Base-by-base conservation (phyloP, 2,329 filamentous ascomycete species). In the Cytospora chrysosperma region DNA sequence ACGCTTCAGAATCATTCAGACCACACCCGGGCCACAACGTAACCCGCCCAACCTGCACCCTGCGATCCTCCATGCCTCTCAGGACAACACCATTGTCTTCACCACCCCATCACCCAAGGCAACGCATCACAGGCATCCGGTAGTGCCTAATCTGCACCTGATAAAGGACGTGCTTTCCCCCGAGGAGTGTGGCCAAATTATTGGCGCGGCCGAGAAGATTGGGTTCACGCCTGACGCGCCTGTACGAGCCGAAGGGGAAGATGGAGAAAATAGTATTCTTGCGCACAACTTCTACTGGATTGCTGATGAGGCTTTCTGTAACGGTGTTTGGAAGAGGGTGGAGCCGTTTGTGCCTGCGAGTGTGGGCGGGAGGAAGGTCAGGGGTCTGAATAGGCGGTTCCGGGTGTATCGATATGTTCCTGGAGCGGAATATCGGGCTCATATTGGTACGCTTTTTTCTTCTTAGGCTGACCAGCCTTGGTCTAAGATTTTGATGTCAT, bases 231-330 rank as follows among this genome's bases (percentile, higher is more conserved):
- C 88, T 0, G 88, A 91, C 69, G 85, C 86, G 0, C 88, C 88
- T 0, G 76, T 90, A 32, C 83, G 86, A 2, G 84, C 86, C 17
- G 85, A 87, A 62, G 85, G 85, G 19, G 84, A 86, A n/a, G 85
- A 87, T 62, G 85, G 84, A 13, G 86, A 89, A 59, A 79, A 81
- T 27, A 89, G 86, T 69, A 82, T 90, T 54, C 74, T 90, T 1
- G 88, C 88, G 0, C 88, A 91, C 76, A 91, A 90, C 73, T 89
- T 91, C 68, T 90, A 90, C 76, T 91, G 88, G 88, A 79, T 91
- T 10, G 79, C 87, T 15, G 88, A 91, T 68, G 77, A 79, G 26
- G 77, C 79, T 0, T 90, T 90, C 72, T 84, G 87, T 69, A 82
- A 88, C 62, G 80, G 77, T 17, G 78, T 91, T 1, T 91, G 88